Base-by-base conservation (phyloP, 2,329 filamentous ascomycete genomes). In the Ophiostoma ips region DNA sequence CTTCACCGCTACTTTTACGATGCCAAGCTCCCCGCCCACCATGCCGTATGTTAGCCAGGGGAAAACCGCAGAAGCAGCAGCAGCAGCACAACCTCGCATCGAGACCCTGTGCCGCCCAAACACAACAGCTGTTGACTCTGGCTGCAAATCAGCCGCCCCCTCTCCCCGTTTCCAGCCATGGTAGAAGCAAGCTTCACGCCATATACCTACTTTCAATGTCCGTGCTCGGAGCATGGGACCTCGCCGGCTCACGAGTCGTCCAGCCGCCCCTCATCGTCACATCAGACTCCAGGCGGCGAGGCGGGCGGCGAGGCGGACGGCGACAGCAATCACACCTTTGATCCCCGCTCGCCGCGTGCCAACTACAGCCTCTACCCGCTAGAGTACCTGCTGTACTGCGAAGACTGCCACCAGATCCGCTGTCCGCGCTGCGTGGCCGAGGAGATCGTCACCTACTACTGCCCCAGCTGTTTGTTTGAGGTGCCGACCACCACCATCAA, bases 371-470 rank as follows among this genome's bases (percentile, higher is more conserved):
- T 98, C 31, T 95, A 90, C 62, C 90, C 92, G 1, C 80, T 95
- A 41, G 90, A 96, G 61, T 83, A 95, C 62, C 77, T 98, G 24
- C 76, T 96, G 37, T 98, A 94, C 70, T 98, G 92, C 70, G 90
- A 95, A 63, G 92, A 96, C 64, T 98, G 92, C 65, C 87, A 94
- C 63, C 84, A 95, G 66, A 94, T 96, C 55, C 84, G 92, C 58
- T 98, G 92, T 63, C 86, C 87, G 6, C 76, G 88, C 68, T 98
- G 92, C 62, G 85, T 94, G 49, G 78, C 83, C 45, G 92, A 98
- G 63, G 92, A 98, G 68, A 88, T 95, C 50, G 81, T 94, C 45
- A 92, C 87, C 49, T 95, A 88, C 73, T 98, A 87, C 66, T 98
- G 92, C 61, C 92, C 92, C 5, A 90, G 81, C 63, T 98, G 92